phyloP scores from a whole-genome alignment of 331 rosid genomes.

The Rhamnella rubrinervis region DNA sequence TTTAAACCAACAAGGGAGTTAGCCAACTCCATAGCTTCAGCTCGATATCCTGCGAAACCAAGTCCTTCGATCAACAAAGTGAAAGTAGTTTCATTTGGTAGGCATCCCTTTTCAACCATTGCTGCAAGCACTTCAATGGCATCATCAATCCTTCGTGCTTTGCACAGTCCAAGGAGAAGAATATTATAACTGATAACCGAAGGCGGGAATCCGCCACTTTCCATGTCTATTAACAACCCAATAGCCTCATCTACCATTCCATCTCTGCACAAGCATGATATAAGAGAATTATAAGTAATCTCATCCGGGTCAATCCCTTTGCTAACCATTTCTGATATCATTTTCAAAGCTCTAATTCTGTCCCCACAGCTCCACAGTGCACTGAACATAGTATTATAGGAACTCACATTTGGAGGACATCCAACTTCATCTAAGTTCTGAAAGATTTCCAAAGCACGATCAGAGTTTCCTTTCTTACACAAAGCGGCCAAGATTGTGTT shows the following conservation, averaged over 20 bases:
- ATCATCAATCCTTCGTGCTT: constrained; percentile 48
- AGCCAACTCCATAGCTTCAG: constrained; percentile 66
- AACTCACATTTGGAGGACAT: constrained; percentile 74
- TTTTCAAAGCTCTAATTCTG: constrained; percentile 55
- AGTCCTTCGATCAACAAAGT: constrained; percentile 69
- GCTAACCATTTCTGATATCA: constrained; percentile 69
- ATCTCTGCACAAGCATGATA: constrained; percentile 85
- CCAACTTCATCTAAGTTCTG: constrained; percentile 65
- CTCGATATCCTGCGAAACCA: constrained; percentile 76
- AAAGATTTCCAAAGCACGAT: constrained; percentile 65
- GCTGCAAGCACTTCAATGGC: constrained; percentile 66
- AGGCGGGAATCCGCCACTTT: constrained; percentile 41
- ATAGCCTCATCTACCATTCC: constrained; percentile 76
- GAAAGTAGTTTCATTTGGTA: constrained; percentile 75
- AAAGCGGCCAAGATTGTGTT: constrained; percentile 68
- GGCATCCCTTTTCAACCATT: constrained; percentile 65
- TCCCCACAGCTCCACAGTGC: constrained; percentile 76
- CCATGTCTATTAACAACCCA: constrained; percentile 72
- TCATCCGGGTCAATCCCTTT: constrained; percentile 60
- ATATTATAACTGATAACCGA: constrained; percentile 68
- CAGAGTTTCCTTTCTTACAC: constrained; percentile 66
- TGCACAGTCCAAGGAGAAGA: constrained; percentile 72
- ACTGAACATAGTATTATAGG: constrained; percentile 77
- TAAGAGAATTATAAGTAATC: constrained; percentile 71
- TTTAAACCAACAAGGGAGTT: constrained; percentile 44